Evolutionary conservation across 352 stramenopile genomes (phyloP), one percentile per base, ranked within the genome.

Genomic region (Globisporangium megalacanthum): DNA sequence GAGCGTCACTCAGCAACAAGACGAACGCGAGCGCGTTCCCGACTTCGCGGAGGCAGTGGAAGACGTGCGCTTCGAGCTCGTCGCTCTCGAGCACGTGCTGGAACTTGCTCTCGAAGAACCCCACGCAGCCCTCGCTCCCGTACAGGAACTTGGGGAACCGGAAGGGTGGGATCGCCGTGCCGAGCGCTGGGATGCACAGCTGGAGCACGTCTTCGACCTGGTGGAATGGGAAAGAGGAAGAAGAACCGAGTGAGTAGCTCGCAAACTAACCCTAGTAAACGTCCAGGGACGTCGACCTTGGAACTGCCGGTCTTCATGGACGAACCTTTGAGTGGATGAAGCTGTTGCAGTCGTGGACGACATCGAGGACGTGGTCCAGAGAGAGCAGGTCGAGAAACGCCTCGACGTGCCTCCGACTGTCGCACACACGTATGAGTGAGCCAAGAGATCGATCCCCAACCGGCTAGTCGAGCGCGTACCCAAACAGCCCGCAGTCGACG

Each of bases 21-120:
- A 95, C 42, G 56, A 92, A 79, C 37, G 77, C 59, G 4, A 96
- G 53, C 2, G 75, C 70, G 47, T 96, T 96, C 9, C 87, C 87
- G 47, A 94, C 72, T 56, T 89, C 70, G 25, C 82, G 70, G 9
- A 95, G 73, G 33, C 70, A 88, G 57, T 96, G 86, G 35, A 96
- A 91, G 14, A 96, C 73, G 36, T 95, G 82, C 2, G 71, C 68
- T 60, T 92, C 82, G 3, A 95, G 70, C 51, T 93, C 88, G 25
- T 83, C 68, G 19, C 82, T 87, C 33, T 89, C 81, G 9, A 96
- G 62, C 47, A 96, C 64, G 20, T 86, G 69, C 46, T 88, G 81
- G 52, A 92, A 89, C 31, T 93, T 89, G 48, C 79, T 76, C 45
- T 95, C 79, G 54, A 95, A 92, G 58, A 86, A 92, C 6, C 82